These are phyloP conservation scores for Talaromyces marneffei DNA, from an alignment of 2,329 filamentous ascomycete species.

Conservation along the genomic window DNA sequence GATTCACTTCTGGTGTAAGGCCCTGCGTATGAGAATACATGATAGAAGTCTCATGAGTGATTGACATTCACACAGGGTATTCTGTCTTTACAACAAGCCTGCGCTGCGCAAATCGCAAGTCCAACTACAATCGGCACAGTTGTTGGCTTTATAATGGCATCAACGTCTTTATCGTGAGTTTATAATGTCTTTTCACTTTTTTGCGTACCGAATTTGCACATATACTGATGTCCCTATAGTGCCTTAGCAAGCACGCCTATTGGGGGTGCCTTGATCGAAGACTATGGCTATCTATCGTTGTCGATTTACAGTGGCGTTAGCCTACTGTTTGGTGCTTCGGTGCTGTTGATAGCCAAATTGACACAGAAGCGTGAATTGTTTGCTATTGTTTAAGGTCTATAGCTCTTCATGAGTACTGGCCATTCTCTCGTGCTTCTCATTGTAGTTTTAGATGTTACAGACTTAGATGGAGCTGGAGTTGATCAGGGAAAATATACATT, in stretches of 20 bases:
- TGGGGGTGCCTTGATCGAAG: conserved; percentile 34
- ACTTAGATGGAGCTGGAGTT: too few species aligned
- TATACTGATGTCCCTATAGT: conserved; percentile 19
- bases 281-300: conserved; percentile 38
- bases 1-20: conserved; percentile 43
- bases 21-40: not conserved
- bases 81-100: conserved; percentile 44
- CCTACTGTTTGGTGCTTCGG: conserved; percentile 26
- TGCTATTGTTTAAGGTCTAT: conserved; percentile 16
- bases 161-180: conserved; percentile 40
- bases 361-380: conserved; percentile 16
- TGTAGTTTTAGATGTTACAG: too few species aligned
- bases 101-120: conserved; percentile 39
- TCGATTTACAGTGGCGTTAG: conserved; percentile 35
- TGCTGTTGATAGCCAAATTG: conserved; percentile 22
- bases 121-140: conserved; percentile 37
- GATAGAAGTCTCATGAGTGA: too few species aligned
- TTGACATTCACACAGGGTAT: conserved; percentile 33
- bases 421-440: too few species aligned
- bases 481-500: conserved; percentile 1
- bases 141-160: conserved; percentile 40
- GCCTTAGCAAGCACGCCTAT: conserved; percentile 41
- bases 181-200: not conserved
- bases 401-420: too few species aligned
- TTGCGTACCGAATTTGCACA: not conserved